Evolutionary conservation across 768 basidiomycete genomes (phyloP), one percentile per base, ranked within the genome.

Genomic region (Leccinum uliginosum): DNA sequence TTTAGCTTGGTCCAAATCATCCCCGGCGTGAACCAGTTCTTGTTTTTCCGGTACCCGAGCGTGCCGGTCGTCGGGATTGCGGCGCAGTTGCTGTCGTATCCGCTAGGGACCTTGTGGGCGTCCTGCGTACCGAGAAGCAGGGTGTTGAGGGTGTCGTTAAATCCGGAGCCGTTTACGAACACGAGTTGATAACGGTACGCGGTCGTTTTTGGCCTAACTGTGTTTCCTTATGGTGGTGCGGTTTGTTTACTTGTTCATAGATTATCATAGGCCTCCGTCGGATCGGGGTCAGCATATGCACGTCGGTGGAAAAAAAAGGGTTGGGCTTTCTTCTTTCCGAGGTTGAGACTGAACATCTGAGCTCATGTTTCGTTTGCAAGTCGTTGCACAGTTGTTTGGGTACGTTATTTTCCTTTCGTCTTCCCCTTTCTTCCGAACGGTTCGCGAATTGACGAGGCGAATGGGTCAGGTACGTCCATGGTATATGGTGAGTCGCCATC

Each of bases 121-220:
- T 72, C 76, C 7, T 73, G 74, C 55, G 50, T 87, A 26, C 87
- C 86, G 12, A 76, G 77, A 55, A 75, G 76, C 65, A 78, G 69
- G 40, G 76, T 87, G 55, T 81, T 86, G 43, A 85, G 86, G 10
- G 58, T 85, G 49, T 73, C 79, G 5, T 64, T 91, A 40, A 91
- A 91, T 67, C 88, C 89, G 0, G 89, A 89, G 26, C 86, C 82
- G 2, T 91, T 91, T 71, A 80, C 80, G 2, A 90, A 62, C 86
- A 89, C 67, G 89, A 88, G 30, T 68, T 85, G 56, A 77, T 84
- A 56, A 83, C 83, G 45, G 80, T 86, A 53, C 61, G 78, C 63
- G 34, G 35, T 47, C 19, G n/a, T 40, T 55, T 57, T 47, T 72
- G 74, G 72, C 73, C 23, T 67, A 2, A 2, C 7, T 10, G 7